Evolutionary conservation across 202 grass and related monocot genomes (phyloP), one percentile per base, ranked within the genome.

Genomic region (Brachypodium distachyon): DNA sequence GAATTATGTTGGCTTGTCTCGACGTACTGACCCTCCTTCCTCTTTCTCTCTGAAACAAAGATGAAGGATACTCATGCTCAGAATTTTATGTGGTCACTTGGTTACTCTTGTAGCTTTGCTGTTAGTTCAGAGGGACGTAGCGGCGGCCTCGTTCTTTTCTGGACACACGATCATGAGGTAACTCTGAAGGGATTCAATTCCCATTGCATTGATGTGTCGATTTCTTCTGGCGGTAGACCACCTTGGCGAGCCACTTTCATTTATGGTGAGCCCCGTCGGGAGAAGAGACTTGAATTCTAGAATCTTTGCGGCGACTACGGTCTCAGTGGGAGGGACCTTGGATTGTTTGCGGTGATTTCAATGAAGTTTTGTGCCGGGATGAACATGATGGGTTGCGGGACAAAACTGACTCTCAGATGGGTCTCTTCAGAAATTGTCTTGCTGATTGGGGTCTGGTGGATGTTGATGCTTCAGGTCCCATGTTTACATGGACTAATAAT

Each of bases 141-240:
- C 34, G 56, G 29, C 1, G 29, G 28, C 6, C 1, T 51, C 0
- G 48, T 9, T 2, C 5, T 51, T 1, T 51, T 51, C 7, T 51
- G n/a, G 56, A 1, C 18, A 1, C 42, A 44, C 42, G 12, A 44
- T 44, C 3, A 10, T 12, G 12, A 16, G 42, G 12, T 16, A 3
- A 14, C 12, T n/a, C 12, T 44, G 42, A 44, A 44, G 42, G 42
- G 42, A 0, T 14, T 1, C 3, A 60, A 60, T 6, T 7, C 56
- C 1, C 29, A 60, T n/a, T 60, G 13, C 16, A 63, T 40, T 1
- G 7, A 63, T 12, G 60, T 39, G 18, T 1, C 39, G 0, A 11
- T 63, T 1, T 12, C 1, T 0, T 2, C 2, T 0, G 60, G 22
- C 0, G 0, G 0, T 11, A 0, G 1, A 0, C 0, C 1, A 0